Base-by-base conservation (phyloP, 495 filamentous ascomycete species). In the Aspergillus sparsus region DNA sequence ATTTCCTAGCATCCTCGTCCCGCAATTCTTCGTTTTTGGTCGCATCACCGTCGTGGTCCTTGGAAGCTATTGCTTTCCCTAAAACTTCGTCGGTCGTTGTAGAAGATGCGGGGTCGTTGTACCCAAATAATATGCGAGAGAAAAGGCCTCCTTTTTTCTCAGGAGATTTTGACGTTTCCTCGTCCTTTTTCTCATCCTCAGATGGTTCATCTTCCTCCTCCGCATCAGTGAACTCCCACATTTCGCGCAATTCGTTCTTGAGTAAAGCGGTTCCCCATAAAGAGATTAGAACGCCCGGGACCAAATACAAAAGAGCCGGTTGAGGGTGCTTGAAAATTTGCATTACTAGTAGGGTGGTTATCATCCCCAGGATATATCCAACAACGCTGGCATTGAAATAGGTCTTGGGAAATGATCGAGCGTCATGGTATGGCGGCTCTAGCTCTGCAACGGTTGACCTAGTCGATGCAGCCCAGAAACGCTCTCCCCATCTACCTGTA, bases 301-400 rank as follows among this genome's bases (percentile, higher is more conserved):
- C 95, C 12, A 98, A 84, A 66, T 98, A 98, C 7, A 98, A 76
- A 42, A 98, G 80, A 10, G 94, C 94, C 0, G 94, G 94, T 64
- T 98, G 94, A 9, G 89, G 89, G 62, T 94, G 91, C 36, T 86
- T 80, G 57, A 81, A 93, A 18, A 89, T 75, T 35, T 92, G 80
- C 79, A 98, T 89, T 36, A 92, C 88, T 1, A 79, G 75, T 33
- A 97, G 69, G 1, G 93, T 97, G 7, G 79, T 72, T 6, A 92
- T 36, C 89, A 98, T 92, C 4, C 90, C 92, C 13, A 86, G 15
- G 1, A 89, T 58, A 71, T 98, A 98, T 0, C 95, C 94, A 8
- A 83, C 62, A 45, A 98, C 37, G 18, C 87, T 83, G 10, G 92
- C 88, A 55, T 85, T 83, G 74, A 98, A 98, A 69, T 98, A 98